These are phyloP conservation scores for Nakataea oryzae DNA, from an alignment of 2,329 filamentous ascomycete species.

Conservation along the genomic window DNA sequence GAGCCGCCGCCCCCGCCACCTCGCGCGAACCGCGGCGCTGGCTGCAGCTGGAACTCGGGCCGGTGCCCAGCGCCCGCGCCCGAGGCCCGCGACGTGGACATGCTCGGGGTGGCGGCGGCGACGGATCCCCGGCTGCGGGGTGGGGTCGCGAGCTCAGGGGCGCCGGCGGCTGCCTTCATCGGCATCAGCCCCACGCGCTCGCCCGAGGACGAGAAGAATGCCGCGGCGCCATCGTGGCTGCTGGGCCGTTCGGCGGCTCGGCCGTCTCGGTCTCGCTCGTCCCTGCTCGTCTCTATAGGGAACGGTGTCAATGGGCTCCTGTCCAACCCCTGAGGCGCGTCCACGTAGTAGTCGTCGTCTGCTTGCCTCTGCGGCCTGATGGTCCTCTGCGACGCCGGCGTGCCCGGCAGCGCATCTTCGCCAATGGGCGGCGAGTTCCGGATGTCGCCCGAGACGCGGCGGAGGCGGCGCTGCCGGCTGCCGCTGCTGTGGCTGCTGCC, in stretches of 20 bases:
- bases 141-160: neutral
- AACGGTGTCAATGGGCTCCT: neutral
- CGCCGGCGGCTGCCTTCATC: neutral
- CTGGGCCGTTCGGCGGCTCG: too few relatives aligned
- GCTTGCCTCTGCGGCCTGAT: neutral
- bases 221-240: too few relatives aligned
- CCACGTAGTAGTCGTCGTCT: neutral
- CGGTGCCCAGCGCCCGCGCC: too few relatives aligned
- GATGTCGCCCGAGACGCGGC: neutral
- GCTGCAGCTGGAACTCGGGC: neutral
- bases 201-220: neutral
- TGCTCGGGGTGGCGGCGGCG: too few relatives aligned
- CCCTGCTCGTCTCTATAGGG: neutral
- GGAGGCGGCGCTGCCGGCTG: neutral
- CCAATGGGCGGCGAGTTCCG: neutral
- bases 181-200: neutral
- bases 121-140: neutral
- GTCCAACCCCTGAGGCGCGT: neutral
- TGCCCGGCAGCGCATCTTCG: neutral
- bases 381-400: constrained; percentile 1
- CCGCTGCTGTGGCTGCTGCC: too few relatives aligned
- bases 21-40: neutral
- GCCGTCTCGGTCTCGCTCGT: neutral
- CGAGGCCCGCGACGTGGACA: neutral
- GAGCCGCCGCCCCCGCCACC: neutral